These are phyloP conservation scores for Saturnispora kantuleensis DNA, from an alignment of 805 yeast genomes.

Conservation along the genomic window DNA sequence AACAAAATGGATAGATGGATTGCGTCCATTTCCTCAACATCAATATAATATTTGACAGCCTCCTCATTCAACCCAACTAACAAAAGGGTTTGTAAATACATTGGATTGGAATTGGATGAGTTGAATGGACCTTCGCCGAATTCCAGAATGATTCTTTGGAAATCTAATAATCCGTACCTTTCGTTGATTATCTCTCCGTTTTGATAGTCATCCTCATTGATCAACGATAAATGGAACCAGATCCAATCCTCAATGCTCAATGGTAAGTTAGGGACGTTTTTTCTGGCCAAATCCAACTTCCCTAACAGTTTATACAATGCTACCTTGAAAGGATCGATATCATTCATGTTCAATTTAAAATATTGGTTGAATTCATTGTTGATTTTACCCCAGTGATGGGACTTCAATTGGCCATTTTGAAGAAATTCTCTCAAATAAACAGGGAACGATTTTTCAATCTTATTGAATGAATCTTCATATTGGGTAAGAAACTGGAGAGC, in stretches of 20 bases:
- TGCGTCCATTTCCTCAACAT: constrained; percentile 68
- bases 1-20: constrained; percentile 83
- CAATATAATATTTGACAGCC: constrained; percentile 58
- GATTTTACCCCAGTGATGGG: constrained; percentile 58
- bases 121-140: constrained; percentile 69
- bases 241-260: constrained; percentile 90
- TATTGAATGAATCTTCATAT: constrained; percentile 65
- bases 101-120: constrained; percentile 51
- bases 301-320: constrained; percentile 89
- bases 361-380: constrained; percentile 77
- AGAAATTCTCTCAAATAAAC: constrained; percentile 65
- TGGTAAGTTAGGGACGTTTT: constrained; percentile 56
- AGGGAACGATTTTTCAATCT: constrained; percentile 78
- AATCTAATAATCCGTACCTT: constrained; percentile 59
- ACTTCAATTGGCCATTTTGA: constrained; percentile 46
- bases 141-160: constrained; percentile 60
- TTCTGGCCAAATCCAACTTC: constrained; percentile 68
- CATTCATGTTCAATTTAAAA: constrained; percentile 46
- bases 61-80: constrained; percentile 73
- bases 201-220: constrained; percentile 40
- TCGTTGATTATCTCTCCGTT: constrained; percentile 49
- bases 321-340: constrained; percentile 81
- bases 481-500: constrained; percentile 60
- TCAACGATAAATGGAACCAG: constrained; percentile 81
- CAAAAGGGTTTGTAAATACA: constrained; percentile 65